Evolutionary conservation across 2,329 filamentous ascomycete genomes (phyloP).

Genomic region (Lizonia empirigonia): DNA sequence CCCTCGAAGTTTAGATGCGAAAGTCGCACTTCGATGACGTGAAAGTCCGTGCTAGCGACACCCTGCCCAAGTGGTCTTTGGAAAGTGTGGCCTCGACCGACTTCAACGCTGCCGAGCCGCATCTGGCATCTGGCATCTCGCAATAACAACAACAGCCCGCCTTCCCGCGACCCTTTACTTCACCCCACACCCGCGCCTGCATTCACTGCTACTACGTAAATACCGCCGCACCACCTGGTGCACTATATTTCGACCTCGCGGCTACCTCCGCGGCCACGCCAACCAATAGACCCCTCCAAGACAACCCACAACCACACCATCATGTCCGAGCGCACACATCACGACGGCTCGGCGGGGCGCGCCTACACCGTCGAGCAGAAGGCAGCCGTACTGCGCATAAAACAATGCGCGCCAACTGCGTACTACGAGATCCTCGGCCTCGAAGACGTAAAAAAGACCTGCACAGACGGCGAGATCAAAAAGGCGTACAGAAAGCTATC

Average conservation of each 20-base stretch:
- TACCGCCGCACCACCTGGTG: background rate
- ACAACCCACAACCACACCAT: constrained; percentile 12
- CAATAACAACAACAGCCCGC: constrained; percentile 18
- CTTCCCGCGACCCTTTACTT: background rate
- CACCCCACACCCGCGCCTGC: background rate
- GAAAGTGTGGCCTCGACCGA: constrained; percentile 38
- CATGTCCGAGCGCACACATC: constrained; percentile 66
- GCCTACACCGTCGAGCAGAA: constrained; percentile 90
- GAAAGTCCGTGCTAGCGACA: constrained; percentile 35
- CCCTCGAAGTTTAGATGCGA: background rate
- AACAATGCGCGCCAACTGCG: constrained; percentile 79
- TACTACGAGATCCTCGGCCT: constrained; percentile 95
- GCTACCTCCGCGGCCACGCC: constrained; percentile 7
- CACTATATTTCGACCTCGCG: constrained; percentile 2
- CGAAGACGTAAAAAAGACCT: constrained; percentile 66
- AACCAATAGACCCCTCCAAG: constrained; percentile 8
- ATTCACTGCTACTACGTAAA: background rate
- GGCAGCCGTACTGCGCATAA: constrained; percentile 86
- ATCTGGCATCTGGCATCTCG: constrained; percentile 8
- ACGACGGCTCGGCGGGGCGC: constrained; percentile 76
- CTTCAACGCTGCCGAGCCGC: constrained; percentile 26
- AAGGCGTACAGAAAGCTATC: constrained; percentile 97
- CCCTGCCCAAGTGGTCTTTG: constrained; percentile 32
- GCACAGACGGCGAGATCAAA: constrained; percentile 86
- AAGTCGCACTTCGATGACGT: constrained; percentile 24